Conservation (phyloP, 1,284 basidiomycete genomes). For the Ceratobasidium sp. region DNA sequence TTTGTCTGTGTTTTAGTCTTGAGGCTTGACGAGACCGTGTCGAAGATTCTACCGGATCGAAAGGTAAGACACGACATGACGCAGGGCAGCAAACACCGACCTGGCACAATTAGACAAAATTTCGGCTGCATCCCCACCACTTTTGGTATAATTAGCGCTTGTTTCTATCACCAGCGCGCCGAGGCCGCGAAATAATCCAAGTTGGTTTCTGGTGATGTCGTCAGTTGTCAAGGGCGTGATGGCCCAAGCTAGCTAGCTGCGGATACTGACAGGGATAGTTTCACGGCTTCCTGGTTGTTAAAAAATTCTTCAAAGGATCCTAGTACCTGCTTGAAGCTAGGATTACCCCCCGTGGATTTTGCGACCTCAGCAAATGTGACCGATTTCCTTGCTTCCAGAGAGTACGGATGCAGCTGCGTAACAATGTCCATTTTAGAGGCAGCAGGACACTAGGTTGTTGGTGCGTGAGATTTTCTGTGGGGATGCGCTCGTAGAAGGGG, state of each 20-base stretch:
- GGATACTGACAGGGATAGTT: background rate
- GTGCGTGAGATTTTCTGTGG: background rate
- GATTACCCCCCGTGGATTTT: background rate
- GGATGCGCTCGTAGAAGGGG: background rate
- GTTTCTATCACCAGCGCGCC: background rate
- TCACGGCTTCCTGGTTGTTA: constrained; percentile 3
- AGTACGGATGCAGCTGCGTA: background rate
- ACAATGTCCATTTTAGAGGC: background rate
- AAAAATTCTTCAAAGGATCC: constrained; percentile 14
- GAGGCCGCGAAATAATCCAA: background rate
- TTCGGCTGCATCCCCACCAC: background rate
- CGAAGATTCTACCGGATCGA: background rate
- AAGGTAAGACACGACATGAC: too few species aligned
- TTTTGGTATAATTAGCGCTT: background rate
- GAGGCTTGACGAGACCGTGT: background rate
- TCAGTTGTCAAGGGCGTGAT: background rate
- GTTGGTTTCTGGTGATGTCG: constrained; percentile 1
- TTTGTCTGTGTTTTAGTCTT: background rate
- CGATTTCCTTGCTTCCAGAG: background rate
- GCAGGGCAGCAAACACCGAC: background rate
- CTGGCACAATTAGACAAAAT: background rate
- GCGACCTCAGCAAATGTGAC: constrained; percentile 18
- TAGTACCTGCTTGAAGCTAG: background rate
- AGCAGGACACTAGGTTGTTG: background rate
- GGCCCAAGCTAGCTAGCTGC: background rate